These are phyloP conservation scores for Arthrinium phaeospermum DNA, from an alignment of 2,329 filamentous ascomycete species.

Conservation along the genomic window DNA sequence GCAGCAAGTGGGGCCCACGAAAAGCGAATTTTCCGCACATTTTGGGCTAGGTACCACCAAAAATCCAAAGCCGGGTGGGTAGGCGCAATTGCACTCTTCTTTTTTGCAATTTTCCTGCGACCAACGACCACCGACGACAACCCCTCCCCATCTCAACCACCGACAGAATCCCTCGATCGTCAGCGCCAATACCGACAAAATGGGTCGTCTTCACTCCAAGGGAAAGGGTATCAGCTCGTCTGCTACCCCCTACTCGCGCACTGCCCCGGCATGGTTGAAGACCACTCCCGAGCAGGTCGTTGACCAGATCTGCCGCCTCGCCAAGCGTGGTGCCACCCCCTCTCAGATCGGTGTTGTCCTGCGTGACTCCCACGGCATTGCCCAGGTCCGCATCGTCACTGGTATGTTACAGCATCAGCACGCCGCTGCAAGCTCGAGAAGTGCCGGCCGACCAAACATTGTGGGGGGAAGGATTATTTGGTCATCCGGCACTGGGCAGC, in stretches of 20 bases:
- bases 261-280: constrained; percentile 94
- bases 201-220: constrained; percentile 99
- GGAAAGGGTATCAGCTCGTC: constrained; percentile 99
- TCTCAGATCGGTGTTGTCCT: constrained; percentile 99
- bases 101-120: constrained; percentile 25
- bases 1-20: background rate
- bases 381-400: constrained; percentile 97
- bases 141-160: constrained; percentile 28
- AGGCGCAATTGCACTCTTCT: constrained; percentile 19
- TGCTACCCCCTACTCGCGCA: constrained; percentile 95
- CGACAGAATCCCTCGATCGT: constrained; percentile 24
- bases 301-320: constrained; percentile 99
- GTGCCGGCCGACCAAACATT: background rate
- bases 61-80: constrained; percentile 15
- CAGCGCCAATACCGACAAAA: constrained; percentile 57
- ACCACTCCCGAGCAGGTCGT: constrained; percentile 98
- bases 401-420: constrained; percentile 64
- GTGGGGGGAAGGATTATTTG: background rate
- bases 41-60: constrained; percentile 13
- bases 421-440: background rate
- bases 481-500: background rate
- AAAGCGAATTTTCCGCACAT: constrained; percentile 12
- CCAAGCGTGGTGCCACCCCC: constrained; percentile 97
- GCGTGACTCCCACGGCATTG: constrained; percentile 96
- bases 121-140: constrained; percentile 27